Percentiles rank a stretch among this genome's conserved stretches.
Conservation (phyloP, 75 land plant genomes). For the Picea sitchensis region DNA sequence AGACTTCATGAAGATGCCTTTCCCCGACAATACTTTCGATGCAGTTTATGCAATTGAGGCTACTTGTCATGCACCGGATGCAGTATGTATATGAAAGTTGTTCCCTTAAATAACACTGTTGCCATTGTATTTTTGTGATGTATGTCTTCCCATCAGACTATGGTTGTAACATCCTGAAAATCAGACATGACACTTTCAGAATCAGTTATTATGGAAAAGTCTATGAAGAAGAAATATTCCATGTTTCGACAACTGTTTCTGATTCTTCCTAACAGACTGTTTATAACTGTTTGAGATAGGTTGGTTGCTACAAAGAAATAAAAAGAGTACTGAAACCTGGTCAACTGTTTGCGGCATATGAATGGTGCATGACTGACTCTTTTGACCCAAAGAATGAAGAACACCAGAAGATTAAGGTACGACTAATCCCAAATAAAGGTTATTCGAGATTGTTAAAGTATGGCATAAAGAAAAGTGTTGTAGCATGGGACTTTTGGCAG, state of each 20-base stretch:
- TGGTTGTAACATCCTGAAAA: background rate
- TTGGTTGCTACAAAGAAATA: slow-evolving; percentile 92
- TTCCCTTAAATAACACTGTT: background rate
- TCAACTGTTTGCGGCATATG: slow-evolving; percentile 94
- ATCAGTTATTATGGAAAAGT: background rate
- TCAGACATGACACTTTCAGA: background rate
- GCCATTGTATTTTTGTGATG: background rate
- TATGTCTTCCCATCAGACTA: background rate
- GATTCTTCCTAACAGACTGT: background rate
- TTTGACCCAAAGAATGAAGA: slow-evolving; percentile 74
- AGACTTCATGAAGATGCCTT: slow-evolving; percentile 98
- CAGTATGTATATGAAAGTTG: slow-evolving; percentile 41
- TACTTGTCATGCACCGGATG: slow-evolving; percentile 98
- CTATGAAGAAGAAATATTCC: background rate
- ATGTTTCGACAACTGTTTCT: background rate
- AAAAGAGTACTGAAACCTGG: slow-evolving; percentile 95
- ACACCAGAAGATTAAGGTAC: slow-evolving; percentile 87
- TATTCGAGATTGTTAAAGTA: background rate
- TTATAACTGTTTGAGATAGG: slow-evolving; percentile 29
- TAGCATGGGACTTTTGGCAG: background rate
- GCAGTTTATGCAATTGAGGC: slow-evolving; percentile 98
- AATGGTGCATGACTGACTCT: slow-evolving; percentile 96
- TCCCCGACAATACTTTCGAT: slow-evolving; percentile 81
- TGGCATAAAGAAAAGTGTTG: slow-evolving; percentile 1
- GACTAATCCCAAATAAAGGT: background rate